Evolutionary conservation across 2,329 filamentous ascomycete genomes (phyloP), one percentile per base, ranked within the genome.

Genomic region (Tolypocladium guangdongense): DNA sequence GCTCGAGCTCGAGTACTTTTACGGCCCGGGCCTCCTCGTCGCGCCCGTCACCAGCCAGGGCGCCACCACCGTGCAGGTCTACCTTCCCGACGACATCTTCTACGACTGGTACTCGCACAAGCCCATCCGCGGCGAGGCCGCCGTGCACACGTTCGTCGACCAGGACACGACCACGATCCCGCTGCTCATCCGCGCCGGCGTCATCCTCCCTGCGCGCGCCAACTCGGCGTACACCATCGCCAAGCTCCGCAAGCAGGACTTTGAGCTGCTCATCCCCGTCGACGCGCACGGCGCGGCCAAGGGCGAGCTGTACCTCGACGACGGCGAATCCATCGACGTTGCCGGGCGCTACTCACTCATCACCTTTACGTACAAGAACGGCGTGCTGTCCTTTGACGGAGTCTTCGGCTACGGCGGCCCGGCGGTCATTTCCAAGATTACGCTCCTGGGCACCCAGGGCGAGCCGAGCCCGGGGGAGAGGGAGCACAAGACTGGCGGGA

Each of bases 221-320:
- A 73, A 70, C 54, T 70, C 74, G 14, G 77, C 79, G 35, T 82
- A 82, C 70, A 88, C 86, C 0, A 88, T 85, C 0, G 76, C 75
- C 0, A 78, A 78, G 45, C 70, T 88, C 38, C 76, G 85, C 43
- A 75, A 80, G 58, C 74, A 86, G 60, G 74, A 83, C 59, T 92
- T 92, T 70, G 78, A 84, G 64, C 71, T 95, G 50, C 62, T 92
- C 37, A 76, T 95, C 46, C 84, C 88, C 0, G 77, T 87, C 0
- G 81, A 78, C 7, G 62, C 65, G 1, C 71, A 85, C 51, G 86
- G 84, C 3, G 79, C 71, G 7, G 89, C 89, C 0, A 66, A 64
- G 1, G 89, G 89, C 0, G 73, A 75, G 51, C 72, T 93, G 54
- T 93, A 91, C 65, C 70, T 93, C 6, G 89, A 93, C 59, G 88